Conservation (phyloP, 129 eudicot genomes). For the Mikania micrantha region DNA sequence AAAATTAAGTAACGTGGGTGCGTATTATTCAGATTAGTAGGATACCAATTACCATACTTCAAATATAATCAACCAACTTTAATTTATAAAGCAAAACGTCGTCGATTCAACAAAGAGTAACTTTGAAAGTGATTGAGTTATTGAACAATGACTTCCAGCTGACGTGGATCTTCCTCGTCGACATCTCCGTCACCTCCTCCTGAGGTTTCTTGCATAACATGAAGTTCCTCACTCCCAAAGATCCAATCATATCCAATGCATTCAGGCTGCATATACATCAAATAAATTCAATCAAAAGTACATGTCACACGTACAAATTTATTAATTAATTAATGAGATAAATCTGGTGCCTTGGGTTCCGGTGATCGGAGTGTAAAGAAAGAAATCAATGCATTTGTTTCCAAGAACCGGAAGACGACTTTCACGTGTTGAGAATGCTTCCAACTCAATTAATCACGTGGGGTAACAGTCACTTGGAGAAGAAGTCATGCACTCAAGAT, state of each 20-base stretch:
- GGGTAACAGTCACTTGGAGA: too few species aligned
- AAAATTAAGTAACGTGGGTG: too few species aligned
- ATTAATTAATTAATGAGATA: too few species aligned
- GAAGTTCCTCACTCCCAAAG: conserved; percentile 65
- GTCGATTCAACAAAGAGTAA: conserved; percentile 31
- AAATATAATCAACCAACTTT: too few species aligned
- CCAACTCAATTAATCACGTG: too few species aligned
- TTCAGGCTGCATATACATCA: conserved; percentile 63
- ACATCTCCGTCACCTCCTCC: conserved; percentile 23
- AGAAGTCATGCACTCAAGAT: too few species aligned
- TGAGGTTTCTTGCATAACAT: conserved; percentile 70
- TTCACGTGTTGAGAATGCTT: conserved; percentile 28
- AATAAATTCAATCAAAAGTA: neutral
- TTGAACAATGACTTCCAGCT: conserved; percentile 69
- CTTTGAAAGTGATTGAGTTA: conserved; percentile 43
- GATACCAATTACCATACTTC: too few species aligned
- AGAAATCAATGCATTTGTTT: conserved; percentile 45
- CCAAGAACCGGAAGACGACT: conserved; percentile 38
- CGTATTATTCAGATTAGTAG: too few species aligned
- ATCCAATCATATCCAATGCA: conserved; percentile 74
- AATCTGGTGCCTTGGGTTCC: conserved; percentile 83
- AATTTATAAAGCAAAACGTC: too few species aligned
- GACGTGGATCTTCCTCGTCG: conserved; percentile 30
- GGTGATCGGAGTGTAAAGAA: conserved; percentile 59
- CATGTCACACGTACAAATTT: too few species aligned